phyloP scores from a whole-genome alignment of 2,329 filamentous ascomycete genomes.

The Shiraia bambusicola region DNA sequence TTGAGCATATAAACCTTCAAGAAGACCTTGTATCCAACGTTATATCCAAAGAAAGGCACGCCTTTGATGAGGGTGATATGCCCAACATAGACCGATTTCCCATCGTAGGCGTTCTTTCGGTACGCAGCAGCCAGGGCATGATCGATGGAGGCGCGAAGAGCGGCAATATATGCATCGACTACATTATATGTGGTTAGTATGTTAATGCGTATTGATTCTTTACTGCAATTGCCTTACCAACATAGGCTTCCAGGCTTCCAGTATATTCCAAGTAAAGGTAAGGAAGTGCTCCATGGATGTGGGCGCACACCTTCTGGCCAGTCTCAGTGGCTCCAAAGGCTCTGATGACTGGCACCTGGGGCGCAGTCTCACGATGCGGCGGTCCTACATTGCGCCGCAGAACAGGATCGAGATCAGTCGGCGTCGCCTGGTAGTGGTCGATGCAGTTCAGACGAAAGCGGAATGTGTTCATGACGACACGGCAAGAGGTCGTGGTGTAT shows the following conservation, averaged over 20 bases:
- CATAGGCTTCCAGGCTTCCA: slow-evolving; percentile 65
- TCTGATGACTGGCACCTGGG: slow-evolving; percentile 81
- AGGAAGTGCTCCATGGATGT: slow-evolving; percentile 92
- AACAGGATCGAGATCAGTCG: slow-evolving; percentile 77
- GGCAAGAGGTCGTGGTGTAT: slow-evolving; percentile 1
- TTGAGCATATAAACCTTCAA: slow-evolving; percentile 95
- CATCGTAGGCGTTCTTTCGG: slow-evolving; percentile 70
- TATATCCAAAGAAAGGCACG: slow-evolving; percentile 91
- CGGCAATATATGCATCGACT: slow-evolving; percentile 76
- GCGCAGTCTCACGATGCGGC: slow-evolving; percentile 62
- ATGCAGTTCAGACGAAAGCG: slow-evolving; percentile 92
- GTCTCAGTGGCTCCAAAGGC: slow-evolving; percentile 92
- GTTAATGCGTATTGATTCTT: slow-evolving; percentile 4
- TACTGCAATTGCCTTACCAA: slow-evolving; percentile 56
- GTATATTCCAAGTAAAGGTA: slow-evolving; percentile 91
- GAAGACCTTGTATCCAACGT: slow-evolving; percentile 87
- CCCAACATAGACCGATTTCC: slow-evolving; percentile 74
- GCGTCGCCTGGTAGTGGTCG: slow-evolving; percentile 84
- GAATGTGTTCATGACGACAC: slow-evolving; percentile 68
- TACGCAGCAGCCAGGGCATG: slow-evolving; percentile 86
- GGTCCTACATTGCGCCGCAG: slow-evolving; percentile 64
- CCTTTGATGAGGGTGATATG: slow-evolving; percentile 92
- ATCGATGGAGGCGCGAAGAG: slow-evolving; percentile 83
- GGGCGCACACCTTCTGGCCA: slow-evolving; percentile 92
- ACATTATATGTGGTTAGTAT: slow-evolving; percentile 6